phyloP scores from a whole-genome alignment of 164 flowering plant genomes.

The Annona cherimola region DNA sequence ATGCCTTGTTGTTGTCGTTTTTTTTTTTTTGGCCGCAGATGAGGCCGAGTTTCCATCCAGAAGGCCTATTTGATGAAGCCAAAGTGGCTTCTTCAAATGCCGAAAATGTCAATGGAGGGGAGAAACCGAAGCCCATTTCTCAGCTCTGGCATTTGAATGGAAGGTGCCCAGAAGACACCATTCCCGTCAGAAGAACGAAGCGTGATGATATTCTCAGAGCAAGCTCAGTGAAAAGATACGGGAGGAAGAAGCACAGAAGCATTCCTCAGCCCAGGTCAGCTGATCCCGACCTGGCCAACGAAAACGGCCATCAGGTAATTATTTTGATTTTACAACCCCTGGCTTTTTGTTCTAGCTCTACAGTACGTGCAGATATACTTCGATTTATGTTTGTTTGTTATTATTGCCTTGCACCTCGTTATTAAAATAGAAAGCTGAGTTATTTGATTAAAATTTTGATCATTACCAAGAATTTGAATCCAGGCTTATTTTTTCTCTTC shows the following conservation, averaged over 20 bases:
- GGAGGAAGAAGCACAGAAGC: conserved; percentile 71
- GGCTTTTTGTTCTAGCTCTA: background rate
- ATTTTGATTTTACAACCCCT: background rate
- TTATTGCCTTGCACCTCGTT: background rate
- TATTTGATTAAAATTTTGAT: no score
- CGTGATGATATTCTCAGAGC: conserved; percentile 81
- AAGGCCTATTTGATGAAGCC: conserved; percentile 65
- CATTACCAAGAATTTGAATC: no score
- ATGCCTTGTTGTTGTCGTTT: background rate
- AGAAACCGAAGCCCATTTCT: conserved; percentile 29
- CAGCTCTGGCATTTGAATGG: conserved; percentile 94
- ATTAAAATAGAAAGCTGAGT: background rate
- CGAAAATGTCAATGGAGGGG: conserved; percentile 1
- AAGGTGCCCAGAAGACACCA: conserved; percentile 71
- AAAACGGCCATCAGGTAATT: conserved; percentile 90
- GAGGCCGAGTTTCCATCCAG: conserved; percentile 82
- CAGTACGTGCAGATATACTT: background rate
- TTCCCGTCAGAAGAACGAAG: conserved; percentile 85
- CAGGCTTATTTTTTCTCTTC: no score
- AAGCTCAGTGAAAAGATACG: conserved; percentile 86
- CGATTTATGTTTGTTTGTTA: background rate
- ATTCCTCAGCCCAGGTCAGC: conserved; percentile 78
- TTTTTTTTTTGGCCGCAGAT: conserved; percentile 30
- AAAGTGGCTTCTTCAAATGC: conserved; percentile 37
- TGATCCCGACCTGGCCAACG: conserved; percentile 69